Evolutionary conservation across 2,329 filamentous ascomycete species (phyloP).

Genomic region (Cercospora sojina): DNA sequence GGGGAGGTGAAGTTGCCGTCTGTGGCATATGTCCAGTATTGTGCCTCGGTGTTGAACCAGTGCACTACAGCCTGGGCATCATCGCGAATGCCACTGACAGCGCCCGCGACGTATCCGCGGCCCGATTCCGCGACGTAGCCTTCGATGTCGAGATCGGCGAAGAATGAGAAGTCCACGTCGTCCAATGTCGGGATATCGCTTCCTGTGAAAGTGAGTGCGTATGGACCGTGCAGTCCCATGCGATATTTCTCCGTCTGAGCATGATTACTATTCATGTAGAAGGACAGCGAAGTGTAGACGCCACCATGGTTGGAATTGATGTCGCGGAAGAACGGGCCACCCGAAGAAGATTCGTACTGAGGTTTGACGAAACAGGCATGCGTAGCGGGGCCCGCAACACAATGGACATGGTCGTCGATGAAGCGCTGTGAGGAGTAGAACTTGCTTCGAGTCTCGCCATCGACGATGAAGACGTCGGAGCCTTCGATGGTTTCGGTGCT

Average conservation of each 20-base stretch:
- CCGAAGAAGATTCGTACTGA: constrained; percentile 62
- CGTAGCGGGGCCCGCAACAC: constrained; percentile 54
- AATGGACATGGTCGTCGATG: constrained; percentile 66
- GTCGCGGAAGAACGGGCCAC: constrained; percentile 63
- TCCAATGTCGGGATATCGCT: constrained; percentile 52
- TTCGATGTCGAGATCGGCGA: constrained; percentile 56
- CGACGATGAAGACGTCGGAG: constrained; percentile 54
- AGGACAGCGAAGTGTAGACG: constrained; percentile 58
- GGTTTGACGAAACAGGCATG: constrained; percentile 62
- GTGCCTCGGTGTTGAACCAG: constrained; percentile 62
- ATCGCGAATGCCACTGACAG: constrained; percentile 56
- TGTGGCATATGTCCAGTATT: constrained; percentile 63
- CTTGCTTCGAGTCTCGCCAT: constrained; percentile 64
- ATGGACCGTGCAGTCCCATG: constrained; percentile 65
- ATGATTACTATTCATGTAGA: constrained; percentile 68
- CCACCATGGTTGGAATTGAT: constrained; percentile 66
- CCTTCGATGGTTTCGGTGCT: constrained; percentile 56
- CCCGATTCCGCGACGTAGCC: constrained; percentile 58
- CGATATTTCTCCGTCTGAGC: constrained; percentile 62
- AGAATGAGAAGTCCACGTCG: constrained; percentile 58
- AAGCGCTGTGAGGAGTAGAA: constrained; percentile 70
- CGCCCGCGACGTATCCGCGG: constrained; percentile 62
- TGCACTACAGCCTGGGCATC: constrained; percentile 60
- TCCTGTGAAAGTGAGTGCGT: constrained; percentile 60
- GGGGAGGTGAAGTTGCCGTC: constrained; percentile 63